These are phyloP conservation scores for Hypholoma fasciculare DNA, from an alignment of 768 basidiomycete species.

Conservation along the genomic window DNA sequence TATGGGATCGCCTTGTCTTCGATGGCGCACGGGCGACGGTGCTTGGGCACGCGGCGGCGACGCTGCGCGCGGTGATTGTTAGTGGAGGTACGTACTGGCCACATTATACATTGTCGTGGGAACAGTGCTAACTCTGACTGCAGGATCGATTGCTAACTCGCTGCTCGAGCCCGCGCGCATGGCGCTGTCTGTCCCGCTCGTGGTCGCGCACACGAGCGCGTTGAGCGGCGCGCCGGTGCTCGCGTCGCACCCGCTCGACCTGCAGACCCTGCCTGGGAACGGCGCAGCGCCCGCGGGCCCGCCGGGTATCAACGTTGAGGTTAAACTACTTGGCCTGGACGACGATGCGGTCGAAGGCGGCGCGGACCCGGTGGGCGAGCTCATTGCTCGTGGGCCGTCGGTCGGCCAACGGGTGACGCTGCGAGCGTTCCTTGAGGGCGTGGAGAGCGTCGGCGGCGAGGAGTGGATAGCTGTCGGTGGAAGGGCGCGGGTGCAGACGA, in stretches of 20 bases:
- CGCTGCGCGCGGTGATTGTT: constrained; percentile 68
- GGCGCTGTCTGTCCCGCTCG: constrained; percentile 74
- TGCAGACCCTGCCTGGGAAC: constrained; percentile 64
- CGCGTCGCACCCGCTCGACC: constrained; percentile 81
- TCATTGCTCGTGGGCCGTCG: constrained; percentile 72
- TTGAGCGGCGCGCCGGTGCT: constrained; percentile 76
- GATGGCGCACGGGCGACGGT: constrained; percentile 61
- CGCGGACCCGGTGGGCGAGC: constrained; percentile 59
- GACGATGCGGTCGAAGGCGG: constrained; percentile 68
- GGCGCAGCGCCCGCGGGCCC: constrained; percentile 60
- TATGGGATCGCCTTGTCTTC: constrained; percentile 86
- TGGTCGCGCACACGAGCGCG: constrained; percentile 62
- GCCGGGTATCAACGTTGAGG: constrained; percentile 84
- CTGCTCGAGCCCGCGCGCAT: constrained; percentile 65
- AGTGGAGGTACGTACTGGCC: constrained; percentile 58
- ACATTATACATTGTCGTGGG: neutral
- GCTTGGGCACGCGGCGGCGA: constrained; percentile 59
- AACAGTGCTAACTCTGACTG: neutral
- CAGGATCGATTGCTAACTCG: constrained; percentile 52
- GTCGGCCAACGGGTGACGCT: constrained; percentile 54
- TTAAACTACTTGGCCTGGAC: constrained; percentile 69
- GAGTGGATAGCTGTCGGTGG: constrained; percentile 27
- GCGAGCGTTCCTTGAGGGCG: constrained; percentile 16
- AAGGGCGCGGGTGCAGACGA: constrained; percentile 49
- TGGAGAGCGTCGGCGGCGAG: constrained; percentile 13